Evolutionary conservation across 352 stramenopile genomes (phyloP), one percentile per base, ranked within the genome.

Genomic region (Phytophthora syringae): DNA sequence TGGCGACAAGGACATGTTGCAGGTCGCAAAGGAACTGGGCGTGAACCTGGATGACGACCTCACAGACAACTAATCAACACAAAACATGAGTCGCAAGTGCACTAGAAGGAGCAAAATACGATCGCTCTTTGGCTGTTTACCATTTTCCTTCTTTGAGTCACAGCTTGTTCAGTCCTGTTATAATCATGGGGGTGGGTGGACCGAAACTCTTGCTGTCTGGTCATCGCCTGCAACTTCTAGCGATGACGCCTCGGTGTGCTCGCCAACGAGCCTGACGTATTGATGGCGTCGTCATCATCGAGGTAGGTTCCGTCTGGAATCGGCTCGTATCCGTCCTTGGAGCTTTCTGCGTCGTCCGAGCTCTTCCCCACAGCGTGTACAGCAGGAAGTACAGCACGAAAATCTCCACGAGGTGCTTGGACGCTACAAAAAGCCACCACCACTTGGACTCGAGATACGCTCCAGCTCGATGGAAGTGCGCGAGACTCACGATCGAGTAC

Each of bases 1-100:
- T 40, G 97, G 97, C 44, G 97, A 99, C 82, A 99, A 99, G 87
- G 97, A 99, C 76, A 99, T 99, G 97, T 88, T 98, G 25, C 97
- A 98, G 68, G 93, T 99, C 22, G 97, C 97, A 25, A 98, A 96
- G 72, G 95, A 98, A 49, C 91, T 99, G 59, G 94, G 95, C 27
- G 93, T 99, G 9, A 94, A 98, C 80, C 72, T 94, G 30, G 73
- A 92, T 69, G 84, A 90, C 34, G 86, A 94, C 56, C 75, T 94
- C 53, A 94, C 86, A n/a, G 82, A 93, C 60, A 83, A 85, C 52
- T 79, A 67, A 10, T 36, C 28, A 20, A 52, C n/a, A 64, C 11
- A 53, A 67, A 32, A 61, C 32, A 36, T 40, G 37, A 54, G 42
- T 63, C 27, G 32, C 44, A 50, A 51, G 28, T 54, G 57, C 57